A percentile compares a stretch with the other conserved stretches of the same genome.
phyloP scores from a whole-genome alignment of 208 protist genomes.

The Leishmania guyanensis region DNA sequence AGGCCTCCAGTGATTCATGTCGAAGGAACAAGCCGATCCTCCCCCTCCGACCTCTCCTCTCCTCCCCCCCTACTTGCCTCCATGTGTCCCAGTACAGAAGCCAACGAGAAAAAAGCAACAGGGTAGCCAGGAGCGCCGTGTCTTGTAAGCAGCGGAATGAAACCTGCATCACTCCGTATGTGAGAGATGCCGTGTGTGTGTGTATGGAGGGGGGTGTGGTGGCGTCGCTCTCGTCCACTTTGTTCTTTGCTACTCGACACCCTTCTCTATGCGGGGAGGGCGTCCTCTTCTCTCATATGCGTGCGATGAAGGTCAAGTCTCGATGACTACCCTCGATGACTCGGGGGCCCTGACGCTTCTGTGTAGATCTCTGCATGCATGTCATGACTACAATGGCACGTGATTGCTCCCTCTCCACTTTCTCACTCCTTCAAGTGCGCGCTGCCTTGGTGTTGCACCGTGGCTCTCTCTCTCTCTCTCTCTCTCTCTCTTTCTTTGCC shows the following conservation, averaged over 20 bases:
- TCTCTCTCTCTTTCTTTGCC: background rate
- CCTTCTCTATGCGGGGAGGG: background rate
- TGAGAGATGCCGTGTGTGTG: background rate
- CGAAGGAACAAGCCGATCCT: background rate
- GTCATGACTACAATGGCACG: background rate
- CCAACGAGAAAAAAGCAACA: background rate
- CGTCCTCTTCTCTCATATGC: background rate
- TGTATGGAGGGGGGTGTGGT: background rate
- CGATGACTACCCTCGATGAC: background rate
- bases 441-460: background rate
- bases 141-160: background rate
- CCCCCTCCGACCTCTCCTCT: background rate
- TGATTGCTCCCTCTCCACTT: slow-evolving; percentile 2
- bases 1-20: background rate
- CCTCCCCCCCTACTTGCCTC: background rate
- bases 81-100: background rate
- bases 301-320: background rate
- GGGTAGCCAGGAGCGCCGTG: background rate
- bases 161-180: background rate
- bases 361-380: background rate
- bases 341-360: background rate
- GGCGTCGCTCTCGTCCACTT: background rate
- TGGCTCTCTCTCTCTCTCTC: background rate
- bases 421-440: background rate
- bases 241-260: background rate